Evolutionary conservation across 2,329 filamentous ascomycete species (phyloP), one percentile per base, ranked within the genome.

Genomic region (Talaromyces sp.): DNA sequence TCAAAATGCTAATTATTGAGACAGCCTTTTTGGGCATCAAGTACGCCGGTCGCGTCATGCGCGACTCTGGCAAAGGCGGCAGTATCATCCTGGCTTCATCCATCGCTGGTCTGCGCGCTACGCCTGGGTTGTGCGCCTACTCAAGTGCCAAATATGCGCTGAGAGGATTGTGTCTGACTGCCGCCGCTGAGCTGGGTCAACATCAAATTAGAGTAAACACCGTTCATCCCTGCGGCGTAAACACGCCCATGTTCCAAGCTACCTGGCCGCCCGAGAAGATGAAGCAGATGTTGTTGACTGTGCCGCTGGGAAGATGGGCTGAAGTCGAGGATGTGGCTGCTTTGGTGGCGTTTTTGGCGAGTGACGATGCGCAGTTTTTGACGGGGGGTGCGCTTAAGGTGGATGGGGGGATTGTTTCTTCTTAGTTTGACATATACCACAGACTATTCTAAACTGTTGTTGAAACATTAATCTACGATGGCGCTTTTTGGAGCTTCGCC

Each of bases 61-160:
- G 70, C 39, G 67, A 71, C 7, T 67, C 71, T 13, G 69, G 70
- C 19, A 71, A 69, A 27, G 74, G 75, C 48, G 77, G 77, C 6
- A 78, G 77, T 48, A 78, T 78, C 43, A 74, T 78, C 61, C 68
- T 79, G 39, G 74, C 76, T 11, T 79, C 77, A 7, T 78, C 76
- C 2, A 75, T 77, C 54, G 76, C 76, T 1, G 77, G 77, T 7
- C 73, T 79, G 9, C 76, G 74, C 33, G 77, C 72, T 19, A 76
- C 73, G 22, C 76, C 77, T 2, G 75, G 75, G 7, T 71, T 77
- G 16, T 73, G 73, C 22, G 68, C 74, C 10, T 78, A 78, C 67
- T 76, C 76, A 5, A 72, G 72, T 1, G 74, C 75, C 39, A 77
- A 78, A 50, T 78, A 78, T 56, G 77, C 77, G 0, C 33, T 63